phyloP scores from a whole-genome alignment of 345 rosid genomes.

The Hypericum perforatum region DNA sequence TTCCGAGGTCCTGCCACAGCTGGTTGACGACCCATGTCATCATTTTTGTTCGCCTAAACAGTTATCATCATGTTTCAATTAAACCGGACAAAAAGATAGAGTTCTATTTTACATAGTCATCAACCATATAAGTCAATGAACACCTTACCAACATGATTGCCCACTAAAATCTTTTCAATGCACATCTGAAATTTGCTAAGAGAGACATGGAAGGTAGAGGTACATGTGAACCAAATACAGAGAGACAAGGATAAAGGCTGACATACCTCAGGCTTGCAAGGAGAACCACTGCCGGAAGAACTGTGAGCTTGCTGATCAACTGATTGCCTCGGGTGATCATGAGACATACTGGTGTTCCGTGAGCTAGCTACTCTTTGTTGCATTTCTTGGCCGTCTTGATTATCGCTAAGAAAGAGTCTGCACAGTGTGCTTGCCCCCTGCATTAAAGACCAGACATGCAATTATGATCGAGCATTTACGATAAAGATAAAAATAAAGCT shows the following conservation, averaged over 20 bases:
- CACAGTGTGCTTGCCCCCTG: constrained; percentile 33
- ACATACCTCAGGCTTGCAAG: constrained; percentile 24
- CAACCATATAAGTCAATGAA: too few relatives aligned
- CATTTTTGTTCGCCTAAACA: too few relatives aligned
- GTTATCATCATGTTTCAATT: too few relatives aligned
- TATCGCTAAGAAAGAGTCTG: constrained; percentile 19
- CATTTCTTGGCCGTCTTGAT: constrained; percentile 2
- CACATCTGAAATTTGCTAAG: too few relatives aligned
- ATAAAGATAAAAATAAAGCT: not conserved
- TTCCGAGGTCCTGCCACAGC: not conserved
- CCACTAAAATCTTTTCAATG: too few relatives aligned
- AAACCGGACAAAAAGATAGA: too few relatives aligned
- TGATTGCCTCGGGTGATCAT: not conserved
- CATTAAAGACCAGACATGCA: constrained; percentile 5
- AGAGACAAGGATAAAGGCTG: constrained; percentile 4
- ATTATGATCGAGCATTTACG: constrained; percentile 12
- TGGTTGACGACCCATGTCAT: not conserved
- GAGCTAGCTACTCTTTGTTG: constrained; percentile 1
- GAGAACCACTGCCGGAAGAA: constrained; percentile 12
- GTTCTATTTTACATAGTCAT: too few relatives aligned
- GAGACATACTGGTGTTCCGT: not conserved
- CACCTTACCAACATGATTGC: too few relatives aligned
- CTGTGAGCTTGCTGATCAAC: not conserved
- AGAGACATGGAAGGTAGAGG: too few relatives aligned
- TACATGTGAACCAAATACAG: too few relatives aligned